Base-by-base conservation (phyloP, 768 basidiomycete species). In the Candolleomyces aberdarensis region DNA sequence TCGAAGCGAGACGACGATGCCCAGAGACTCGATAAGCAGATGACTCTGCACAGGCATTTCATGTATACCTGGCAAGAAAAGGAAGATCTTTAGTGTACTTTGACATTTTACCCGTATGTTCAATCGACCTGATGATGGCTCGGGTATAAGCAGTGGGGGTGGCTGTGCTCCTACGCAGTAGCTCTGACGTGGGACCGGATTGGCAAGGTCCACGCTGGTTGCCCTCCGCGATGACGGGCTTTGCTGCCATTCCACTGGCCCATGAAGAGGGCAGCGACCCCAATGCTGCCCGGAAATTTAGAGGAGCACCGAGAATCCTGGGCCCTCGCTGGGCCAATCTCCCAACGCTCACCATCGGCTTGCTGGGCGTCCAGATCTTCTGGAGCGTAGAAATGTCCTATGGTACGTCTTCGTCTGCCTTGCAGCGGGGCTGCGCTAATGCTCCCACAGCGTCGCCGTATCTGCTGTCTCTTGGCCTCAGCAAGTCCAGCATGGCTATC, bases 341-440 rank as follows among this genome's bases (percentile, higher is more conserved):
- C 29, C 89, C 91, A 0, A 78, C 81, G 3, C 72, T 96, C 43
- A 96, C 94, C 0, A 67, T 94, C 7, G 90, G 92, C 0, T 75
- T 96, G 56, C 73, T 94, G 3, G 95, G 95, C 6, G 86, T 96
- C 0, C 91, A 93, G 71, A 85, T 94, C 62, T 84, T 96, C 51
- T 97, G 96, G 96, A 90, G 89, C 1, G 88, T 96, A 13, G 95
- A 97, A 69, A 95, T 97, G 92, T 89, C 92, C 0, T 95, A 96
- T 63, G 93, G 91, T 79, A 39, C 41, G 76, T 66, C 19, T 53
- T 19, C 3, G 31, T 11, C 11, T 10, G 15, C 14, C n/a, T 47
- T 41, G 19, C 57, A 8, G 59, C 26, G 31, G 22, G 32, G 32
- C 53, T 36, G 20, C 11, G 36, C 63, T 22, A 17, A 53, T 5